Percentiles rank a stretch among this genome's conserved stretches.
phyloP scores from a whole-genome alignment of 345 rosid species.

The Nephelium lappaceum region DNA sequence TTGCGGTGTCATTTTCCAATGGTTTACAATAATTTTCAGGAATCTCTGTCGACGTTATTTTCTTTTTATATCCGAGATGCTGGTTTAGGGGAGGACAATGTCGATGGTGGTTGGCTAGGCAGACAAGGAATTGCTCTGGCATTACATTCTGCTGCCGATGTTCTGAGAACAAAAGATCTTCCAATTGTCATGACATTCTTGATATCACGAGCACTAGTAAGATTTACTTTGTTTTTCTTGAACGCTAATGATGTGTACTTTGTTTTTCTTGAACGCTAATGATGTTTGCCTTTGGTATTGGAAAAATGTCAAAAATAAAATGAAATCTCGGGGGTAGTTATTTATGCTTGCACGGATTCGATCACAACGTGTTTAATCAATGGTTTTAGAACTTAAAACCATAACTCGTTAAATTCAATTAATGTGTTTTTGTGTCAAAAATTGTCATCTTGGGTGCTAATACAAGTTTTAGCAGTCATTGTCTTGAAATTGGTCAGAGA shows the following conservation, averaged over 20 bases:
- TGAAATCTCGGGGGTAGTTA: background rate
- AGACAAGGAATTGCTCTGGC: constrained; percentile 95
- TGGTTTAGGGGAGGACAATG: constrained; percentile 51
- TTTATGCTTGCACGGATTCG: background rate
- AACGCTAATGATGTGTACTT: constrained; percentile 6
- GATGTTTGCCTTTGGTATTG: background rate
- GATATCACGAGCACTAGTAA: constrained; percentile 93
- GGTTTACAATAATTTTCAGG: constrained; percentile 50
- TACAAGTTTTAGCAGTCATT: background rate
- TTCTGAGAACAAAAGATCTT: constrained; percentile 88
- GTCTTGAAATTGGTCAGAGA: background rate
- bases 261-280: background rate
- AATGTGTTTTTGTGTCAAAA: background rate
- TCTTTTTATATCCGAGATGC: constrained; percentile 82
- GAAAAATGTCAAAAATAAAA: background rate
- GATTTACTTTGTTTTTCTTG: constrained; percentile 19
- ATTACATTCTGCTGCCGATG: constrained; percentile 89
- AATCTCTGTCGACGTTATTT: constrained; percentile 84
- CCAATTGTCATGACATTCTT: constrained; percentile 96
- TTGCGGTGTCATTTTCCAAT: constrained; percentile 26
- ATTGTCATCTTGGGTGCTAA: background rate
- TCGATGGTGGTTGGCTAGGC: constrained; percentile 92
- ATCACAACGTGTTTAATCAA: background rate
- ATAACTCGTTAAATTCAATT: background rate
- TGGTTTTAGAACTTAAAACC: background rate